Percentiles rank a stretch among this genome's conserved stretches.
Conservation (phyloP, 768 basidiomycete species). For the Russula abietina region DNA sequence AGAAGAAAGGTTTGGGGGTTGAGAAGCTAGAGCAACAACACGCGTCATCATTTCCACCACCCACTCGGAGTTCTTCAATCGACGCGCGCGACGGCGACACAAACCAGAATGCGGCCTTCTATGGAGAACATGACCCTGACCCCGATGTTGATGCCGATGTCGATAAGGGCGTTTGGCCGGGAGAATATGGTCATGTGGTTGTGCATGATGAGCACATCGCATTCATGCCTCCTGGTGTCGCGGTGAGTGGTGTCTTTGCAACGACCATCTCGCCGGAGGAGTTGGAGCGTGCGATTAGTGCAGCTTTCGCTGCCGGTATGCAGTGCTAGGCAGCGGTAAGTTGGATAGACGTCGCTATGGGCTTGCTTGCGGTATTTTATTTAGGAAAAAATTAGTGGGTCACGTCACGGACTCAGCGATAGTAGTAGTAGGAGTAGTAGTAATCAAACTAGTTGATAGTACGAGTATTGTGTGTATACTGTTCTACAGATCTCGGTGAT, state of each 20-base stretch:
- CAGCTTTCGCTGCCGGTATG: constrained; percentile 4
- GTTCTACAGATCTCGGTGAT: background rate
- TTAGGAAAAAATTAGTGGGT: background rate
- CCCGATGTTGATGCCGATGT: background rate
- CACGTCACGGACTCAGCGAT: background rate
- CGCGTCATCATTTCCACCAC: background rate
- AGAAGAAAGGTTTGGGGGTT: background rate
- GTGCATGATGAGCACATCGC: background rate
- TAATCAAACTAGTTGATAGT: background rate
- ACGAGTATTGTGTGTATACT: background rate
- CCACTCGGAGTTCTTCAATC: background rate
- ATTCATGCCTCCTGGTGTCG: background rate
- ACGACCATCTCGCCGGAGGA: constrained; percentile 6
- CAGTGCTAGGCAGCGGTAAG: background rate
- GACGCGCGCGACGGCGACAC: background rate
- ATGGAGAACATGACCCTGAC: background rate
- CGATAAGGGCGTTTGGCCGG: constrained; percentile 5
- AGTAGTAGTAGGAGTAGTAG: background rate
- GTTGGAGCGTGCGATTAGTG: constrained; percentile 16
- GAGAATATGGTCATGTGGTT: background rate
- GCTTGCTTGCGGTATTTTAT: background rate
- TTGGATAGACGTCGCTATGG: background rate
- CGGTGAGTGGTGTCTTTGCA: background rate
- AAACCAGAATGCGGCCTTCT: background rate
- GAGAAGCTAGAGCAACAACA: background rate